Evolutionary conservation across 2,329 filamentous ascomycete genomes (phyloP).

Genomic region (Colletotrichum lindemuthianum): DNA sequence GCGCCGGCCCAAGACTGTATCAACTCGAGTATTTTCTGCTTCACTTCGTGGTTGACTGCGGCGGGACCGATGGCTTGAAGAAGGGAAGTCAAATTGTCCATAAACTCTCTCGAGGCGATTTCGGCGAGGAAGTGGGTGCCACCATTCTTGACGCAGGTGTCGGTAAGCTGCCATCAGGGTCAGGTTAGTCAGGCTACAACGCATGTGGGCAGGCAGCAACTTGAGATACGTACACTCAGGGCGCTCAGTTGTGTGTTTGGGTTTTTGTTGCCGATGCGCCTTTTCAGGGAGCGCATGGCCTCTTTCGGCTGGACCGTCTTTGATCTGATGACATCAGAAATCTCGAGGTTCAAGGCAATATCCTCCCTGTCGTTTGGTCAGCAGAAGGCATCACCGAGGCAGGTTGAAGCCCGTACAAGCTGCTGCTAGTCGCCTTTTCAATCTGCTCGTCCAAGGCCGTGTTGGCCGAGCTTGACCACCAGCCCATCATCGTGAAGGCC

Average conservation of each 20-base stretch:
- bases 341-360: conserved; percentile 96
- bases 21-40: conserved; percentile 88
- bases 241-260: conserved; percentile 96
- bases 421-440: conserved; percentile 92
- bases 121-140: conserved; percentile 94
- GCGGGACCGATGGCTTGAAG: conserved; percentile 81
- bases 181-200: conserved; percentile 35
- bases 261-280: conserved; percentile 95
- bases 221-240: conserved; percentile 73
- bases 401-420: conserved; percentile 71
- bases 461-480: conserved; percentile 94
- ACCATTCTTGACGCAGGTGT: conserved; percentile 99
- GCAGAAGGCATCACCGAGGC: conserved; percentile 25
- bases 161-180: conserved; percentile 76
- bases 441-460: conserved; percentile 96
- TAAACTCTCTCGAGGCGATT: conserved; percentile 96
- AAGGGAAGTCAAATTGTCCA: conserved; percentile 94
- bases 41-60: conserved; percentile 86
- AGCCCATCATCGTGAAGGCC: conserved; percentile 76
- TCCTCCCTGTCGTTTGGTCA: conserved; percentile 74
- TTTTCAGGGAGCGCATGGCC: conserved; percentile 96
- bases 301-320: conserved; percentile 98
- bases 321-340: conserved; percentile 95
- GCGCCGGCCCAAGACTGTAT: conserved; percentile 94
- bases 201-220: conserved; percentile 32